These are phyloP conservation scores for Gynandropsis gynandra DNA, from an alignment of 345 rosid genomes.

Conservation along the genomic window DNA sequence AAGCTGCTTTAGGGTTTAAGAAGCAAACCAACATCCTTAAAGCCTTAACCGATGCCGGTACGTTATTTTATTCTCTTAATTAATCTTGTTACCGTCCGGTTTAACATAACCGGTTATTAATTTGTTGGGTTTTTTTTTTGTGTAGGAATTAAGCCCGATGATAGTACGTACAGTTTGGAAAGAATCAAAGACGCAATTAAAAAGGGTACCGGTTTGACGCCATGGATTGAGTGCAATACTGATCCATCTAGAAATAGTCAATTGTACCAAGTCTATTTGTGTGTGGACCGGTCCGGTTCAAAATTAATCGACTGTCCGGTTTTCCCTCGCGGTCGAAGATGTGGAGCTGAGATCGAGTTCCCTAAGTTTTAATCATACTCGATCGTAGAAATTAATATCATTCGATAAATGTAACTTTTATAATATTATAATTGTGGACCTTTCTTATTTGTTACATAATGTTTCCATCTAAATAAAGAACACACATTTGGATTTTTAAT, in stretches of 20 bases:
- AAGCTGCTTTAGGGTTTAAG: constrained; percentile 49
- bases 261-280: constrained; percentile 75
- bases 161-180: constrained; percentile 39
- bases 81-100: too few relatives aligned
- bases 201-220: constrained; percentile 44
- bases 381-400: too few relatives aligned
- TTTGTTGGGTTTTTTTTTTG: constrained; percentile 2
- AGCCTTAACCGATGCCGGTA: constrained; percentile 52
- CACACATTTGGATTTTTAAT: too few relatives aligned
- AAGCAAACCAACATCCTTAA: constrained; percentile 46
- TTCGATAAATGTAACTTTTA: neutral
- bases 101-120: neutral
- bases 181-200: constrained; percentile 54
- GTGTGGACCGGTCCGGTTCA: constrained; percentile 65
- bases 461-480: too few relatives aligned
- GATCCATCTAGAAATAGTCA: constrained; percentile 62
- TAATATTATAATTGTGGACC: too few relatives aligned
- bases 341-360: constrained; percentile 56
- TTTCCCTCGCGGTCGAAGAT: constrained; percentile 46
- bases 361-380: constrained; percentile 69
- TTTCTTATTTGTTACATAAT: too few relatives aligned
- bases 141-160: constrained; percentile 59
- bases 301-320: constrained; percentile 66
- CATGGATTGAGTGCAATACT: constrained; percentile 69
- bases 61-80: neutral